These are phyloP conservation scores for Kodamaea nitidulidarum DNA, from an alignment of 805 yeast species.

Conservation along the genomic window DNA sequence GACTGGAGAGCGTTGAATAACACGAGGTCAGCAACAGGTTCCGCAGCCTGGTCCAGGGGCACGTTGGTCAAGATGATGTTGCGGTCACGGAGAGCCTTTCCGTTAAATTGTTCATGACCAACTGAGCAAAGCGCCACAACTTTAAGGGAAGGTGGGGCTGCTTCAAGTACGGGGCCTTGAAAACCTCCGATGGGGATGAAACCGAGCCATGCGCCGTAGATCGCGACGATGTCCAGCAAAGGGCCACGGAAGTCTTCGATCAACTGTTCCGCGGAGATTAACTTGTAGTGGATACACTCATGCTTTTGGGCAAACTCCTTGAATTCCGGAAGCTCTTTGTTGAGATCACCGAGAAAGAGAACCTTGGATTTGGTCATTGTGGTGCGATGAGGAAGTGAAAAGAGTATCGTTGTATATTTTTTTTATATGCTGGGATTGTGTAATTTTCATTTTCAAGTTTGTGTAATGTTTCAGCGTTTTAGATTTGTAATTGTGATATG, in stretches of 20 bases:
- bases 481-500: not conserved
- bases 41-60: conserved; percentile 52
- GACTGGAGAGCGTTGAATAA: conserved; percentile 53
- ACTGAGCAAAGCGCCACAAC: conserved; percentile 54
- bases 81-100: conserved; percentile 32
- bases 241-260: conserved; percentile 36
- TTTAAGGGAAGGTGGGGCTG: conserved; percentile 44
- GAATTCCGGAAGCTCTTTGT: conserved; percentile 45
- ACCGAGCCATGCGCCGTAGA: conserved; percentile 60
- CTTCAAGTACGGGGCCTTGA: conserved; percentile 36
- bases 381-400: not conserved
- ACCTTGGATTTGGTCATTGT: conserved; percentile 25
- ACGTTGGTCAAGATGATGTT: conserved; percentile 59
- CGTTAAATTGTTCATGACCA: conserved; percentile 52
- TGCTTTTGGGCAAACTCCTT: conserved; percentile 33
- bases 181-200: conserved; percentile 51
- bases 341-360: conserved; percentile 49
- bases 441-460: not conserved
- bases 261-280: conserved; percentile 42
- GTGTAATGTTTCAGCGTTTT: not conserved
- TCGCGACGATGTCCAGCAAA: conserved; percentile 44
- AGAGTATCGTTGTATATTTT: not conserved
- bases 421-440: not conserved
- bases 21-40: conserved; percentile 72
- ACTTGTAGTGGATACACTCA: conserved; percentile 36